phyloP scores from a whole-genome alignment of 129 eudicot species.

The Tagetes erecta region DNA sequence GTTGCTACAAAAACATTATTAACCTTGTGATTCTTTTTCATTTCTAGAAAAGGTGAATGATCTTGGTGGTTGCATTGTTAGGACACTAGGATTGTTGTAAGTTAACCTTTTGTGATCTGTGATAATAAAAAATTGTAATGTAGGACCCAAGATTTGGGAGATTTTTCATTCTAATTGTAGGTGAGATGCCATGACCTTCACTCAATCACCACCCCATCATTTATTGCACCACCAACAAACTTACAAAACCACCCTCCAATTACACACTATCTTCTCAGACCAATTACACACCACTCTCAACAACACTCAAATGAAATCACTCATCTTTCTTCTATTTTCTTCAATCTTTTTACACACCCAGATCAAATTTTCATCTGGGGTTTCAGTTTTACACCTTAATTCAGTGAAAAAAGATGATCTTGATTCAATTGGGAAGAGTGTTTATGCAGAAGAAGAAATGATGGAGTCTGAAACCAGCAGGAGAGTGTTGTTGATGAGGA shows the following conservation, averaged over 20 bases:
- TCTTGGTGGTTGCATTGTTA: slow-evolving; percentile 4
- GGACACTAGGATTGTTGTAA: not conserved
- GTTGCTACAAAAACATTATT: slow-evolving; percentile 1
- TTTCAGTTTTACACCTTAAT: slow-evolving; percentile 27
- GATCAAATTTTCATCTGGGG: slow-evolving; percentile 17
- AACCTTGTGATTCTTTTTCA: not conserved
- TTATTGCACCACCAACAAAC: slow-evolving; percentile 26
- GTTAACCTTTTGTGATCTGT: not conserved
- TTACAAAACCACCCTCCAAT: not conserved
- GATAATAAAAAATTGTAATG: slow-evolving; percentile 14
- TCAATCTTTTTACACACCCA: slow-evolving; percentile 24
- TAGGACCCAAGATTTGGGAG: slow-evolving; percentile 18
- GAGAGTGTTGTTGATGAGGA: slow-evolving; percentile 55
- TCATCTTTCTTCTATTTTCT: slow-evolving; percentile 22
- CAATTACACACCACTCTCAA: slow-evolving; percentile 15
- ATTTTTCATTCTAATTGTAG: slow-evolving; percentile 8
- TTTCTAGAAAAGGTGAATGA: not conserved
- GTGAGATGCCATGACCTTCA: slow-evolving; percentile 31
- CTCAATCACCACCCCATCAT: slow-evolving; percentile 31
- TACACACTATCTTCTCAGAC: not conserved
- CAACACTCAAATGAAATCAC: slow-evolving; percentile 16
- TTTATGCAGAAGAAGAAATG: slow-evolving; percentile 41
- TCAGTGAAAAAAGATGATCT: slow-evolving; percentile 35
- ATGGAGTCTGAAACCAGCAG: slow-evolving; percentile 63
- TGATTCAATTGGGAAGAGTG: slow-evolving; percentile 36